phyloP scores from a whole-genome alignment of 2,329 filamentous ascomycete species.

The Cladosporium velox region DNA sequence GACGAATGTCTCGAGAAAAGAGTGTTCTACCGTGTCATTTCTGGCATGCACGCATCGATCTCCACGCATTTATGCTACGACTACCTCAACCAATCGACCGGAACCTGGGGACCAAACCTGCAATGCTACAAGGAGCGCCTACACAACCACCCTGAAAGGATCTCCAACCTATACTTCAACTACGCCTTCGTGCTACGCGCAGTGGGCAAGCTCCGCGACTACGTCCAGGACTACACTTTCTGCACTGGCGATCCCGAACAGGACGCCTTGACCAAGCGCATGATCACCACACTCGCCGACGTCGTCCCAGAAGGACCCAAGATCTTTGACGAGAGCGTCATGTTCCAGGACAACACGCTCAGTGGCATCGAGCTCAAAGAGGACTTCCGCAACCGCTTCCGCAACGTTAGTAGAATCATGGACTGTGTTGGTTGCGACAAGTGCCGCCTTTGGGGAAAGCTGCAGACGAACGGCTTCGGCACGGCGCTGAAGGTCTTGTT shows the following conservation, averaged over 20 bases:
- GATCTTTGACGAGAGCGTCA: conserved; percentile 92
- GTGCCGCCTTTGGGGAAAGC: conserved; percentile 95
- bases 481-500: conserved; percentile 95
- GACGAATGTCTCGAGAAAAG: conserved; percentile 97
- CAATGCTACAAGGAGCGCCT: conserved; percentile 86
- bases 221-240: conserved; percentile 83
- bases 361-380: conserved; percentile 76
- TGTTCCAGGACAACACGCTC: conserved; percentile 70
- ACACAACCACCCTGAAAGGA: conserved; percentile 80
- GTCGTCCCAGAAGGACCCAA: conserved; percentile 66
- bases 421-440: conserved; percentile 99
- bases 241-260: conserved; percentile 83
- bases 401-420: conserved; percentile 96
- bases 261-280: conserved; percentile 75
- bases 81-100: conserved; percentile 91
- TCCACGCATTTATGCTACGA: conserved; percentile 95
- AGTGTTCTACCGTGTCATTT: conserved; percentile 95
- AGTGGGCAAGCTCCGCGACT: conserved; percentile 82
- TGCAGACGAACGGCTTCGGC: conserved; percentile 93
- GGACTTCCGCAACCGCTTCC: conserved; percentile 95
- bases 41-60: conserved; percentile 97
- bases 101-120: conserved; percentile 87
- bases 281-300: conserved; percentile 74
- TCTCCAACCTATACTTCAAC: conserved; percentile 99
- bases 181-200: conserved; percentile 93